Evolutionary conservation across 345 rosid species (phyloP).

Genomic region (Eucalyptus camaldulensis): DNA sequence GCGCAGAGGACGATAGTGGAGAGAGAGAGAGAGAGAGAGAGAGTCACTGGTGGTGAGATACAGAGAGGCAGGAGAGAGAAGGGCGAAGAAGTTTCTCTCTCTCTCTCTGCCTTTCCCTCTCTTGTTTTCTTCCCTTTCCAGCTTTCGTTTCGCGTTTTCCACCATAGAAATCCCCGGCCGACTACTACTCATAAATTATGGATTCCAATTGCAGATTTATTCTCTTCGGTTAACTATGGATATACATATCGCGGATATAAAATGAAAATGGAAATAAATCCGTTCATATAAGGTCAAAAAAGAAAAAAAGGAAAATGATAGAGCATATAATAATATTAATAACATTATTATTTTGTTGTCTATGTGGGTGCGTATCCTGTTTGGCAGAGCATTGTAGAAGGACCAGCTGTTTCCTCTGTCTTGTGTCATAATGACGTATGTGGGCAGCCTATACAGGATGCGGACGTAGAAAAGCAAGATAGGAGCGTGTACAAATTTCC

Average conservation of each 20-base stretch:
- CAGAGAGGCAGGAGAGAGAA: background rate
- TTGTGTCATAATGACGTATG: background rate
- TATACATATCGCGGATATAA: background rate
- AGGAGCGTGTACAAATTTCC: background rate
- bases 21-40: background rate
- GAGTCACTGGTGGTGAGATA: background rate
- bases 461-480: background rate
- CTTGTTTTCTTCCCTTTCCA: background rate
- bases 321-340: background rate
- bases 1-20: background rate
- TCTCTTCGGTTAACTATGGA: background rate
- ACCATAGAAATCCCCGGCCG: slow-evolving; percentile 22
- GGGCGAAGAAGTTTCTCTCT: background rate
- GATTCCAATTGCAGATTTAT: background rate
- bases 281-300: background rate
- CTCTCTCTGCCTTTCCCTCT: background rate
- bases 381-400: background rate
- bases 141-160: slow-evolving; percentile 26
- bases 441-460: background rate
- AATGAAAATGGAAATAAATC: background rate
- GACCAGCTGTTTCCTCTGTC: background rate
- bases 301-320: background rate
- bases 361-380: background rate
- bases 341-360: background rate
- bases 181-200: background rate